phyloP scores from a whole-genome alignment of 2,329 filamentous ascomycete species.

The Cryphonectria parasitica region DNA sequence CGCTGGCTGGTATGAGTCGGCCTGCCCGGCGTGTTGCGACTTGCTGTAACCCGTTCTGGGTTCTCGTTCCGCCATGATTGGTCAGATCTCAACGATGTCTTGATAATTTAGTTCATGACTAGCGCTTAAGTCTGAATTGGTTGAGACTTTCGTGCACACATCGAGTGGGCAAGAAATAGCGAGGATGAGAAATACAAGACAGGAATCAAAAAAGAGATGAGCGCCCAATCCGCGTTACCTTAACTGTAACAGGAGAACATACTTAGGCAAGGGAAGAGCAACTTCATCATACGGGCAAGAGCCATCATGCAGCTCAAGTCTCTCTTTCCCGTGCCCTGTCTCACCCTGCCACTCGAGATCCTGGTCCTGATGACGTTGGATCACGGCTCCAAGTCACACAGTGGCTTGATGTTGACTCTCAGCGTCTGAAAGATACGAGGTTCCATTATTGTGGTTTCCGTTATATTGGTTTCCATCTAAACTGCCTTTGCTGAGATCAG shows the following conservation, averaged over 20 bases:
- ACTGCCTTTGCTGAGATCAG: neutral
- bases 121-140: neutral
- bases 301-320: neutral
- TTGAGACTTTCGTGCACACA: neutral
- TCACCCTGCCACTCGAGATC: neutral
- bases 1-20: slow-evolving; percentile 15
- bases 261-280: neutral
- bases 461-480: neutral
- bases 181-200: neutral
- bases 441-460: neutral
- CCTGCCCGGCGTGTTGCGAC: slow-evolving; percentile 22
- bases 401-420: neutral
- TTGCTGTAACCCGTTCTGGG: slow-evolving; percentile 19
- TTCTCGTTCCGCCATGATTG: neutral
- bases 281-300: neutral
- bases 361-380: slow-evolving; percentile 6
- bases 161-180: neutral
- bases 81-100: neutral
- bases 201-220: neutral
- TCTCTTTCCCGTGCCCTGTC: neutral
- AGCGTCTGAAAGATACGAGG: neutral
- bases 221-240: neutral
- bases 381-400: neutral
- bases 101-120: neutral
- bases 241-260: neutral